phyloP scores from a whole-genome alignment of 2,329 filamentous ascomycete genomes.

The Colletotrichum agaves region DNA sequence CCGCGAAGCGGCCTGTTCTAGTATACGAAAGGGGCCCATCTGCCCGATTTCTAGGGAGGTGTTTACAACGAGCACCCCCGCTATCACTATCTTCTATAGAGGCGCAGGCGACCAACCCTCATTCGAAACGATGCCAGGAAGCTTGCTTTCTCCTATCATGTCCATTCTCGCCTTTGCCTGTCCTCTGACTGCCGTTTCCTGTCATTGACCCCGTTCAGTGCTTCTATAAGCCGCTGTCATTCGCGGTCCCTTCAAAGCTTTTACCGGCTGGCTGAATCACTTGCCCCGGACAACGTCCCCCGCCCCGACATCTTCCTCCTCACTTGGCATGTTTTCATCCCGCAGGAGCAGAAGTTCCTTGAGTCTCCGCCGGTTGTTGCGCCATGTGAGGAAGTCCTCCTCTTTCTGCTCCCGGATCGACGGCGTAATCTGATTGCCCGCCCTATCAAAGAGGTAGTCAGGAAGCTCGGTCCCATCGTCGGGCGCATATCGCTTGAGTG shows the following conservation, averaged over 20 bases:
- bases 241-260: background rate
- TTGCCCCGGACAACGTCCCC: slow-evolving; percentile 26
- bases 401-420: slow-evolving; percentile 62
- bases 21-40: slow-evolving; percentile 14
- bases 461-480: slow-evolving; percentile 49
- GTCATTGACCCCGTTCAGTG: background rate
- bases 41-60: background rate
- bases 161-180: slow-evolving; percentile 7
- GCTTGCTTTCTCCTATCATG: slow-evolving; percentile 19
- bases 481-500: slow-evolving; percentile 31
- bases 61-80: slow-evolving; percentile 11
- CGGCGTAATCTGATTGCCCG: slow-evolving; percentile 68
- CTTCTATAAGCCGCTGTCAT: background rate
- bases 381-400: slow-evolving; percentile 60
- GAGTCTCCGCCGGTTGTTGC: slow-evolving; percentile 56
- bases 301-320: slow-evolving; percentile 51
- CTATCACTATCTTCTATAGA: slow-evolving; percentile 9
- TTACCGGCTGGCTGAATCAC: background rate
- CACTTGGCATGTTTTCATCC: slow-evolving; percentile 57
- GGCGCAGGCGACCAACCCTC: slow-evolving; percentile 32
- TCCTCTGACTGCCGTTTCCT: background rate
- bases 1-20: slow-evolving; percentile 5
- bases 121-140: slow-evolving; percentile 31
- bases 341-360: slow-evolving; percentile 54
- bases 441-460: slow-evolving; percentile 61